These are phyloP conservation scores for Apiotrichum akiyoshidainum DNA, from an alignment of 1,284 basidiomycete species.

Conservation along the genomic window DNA sequence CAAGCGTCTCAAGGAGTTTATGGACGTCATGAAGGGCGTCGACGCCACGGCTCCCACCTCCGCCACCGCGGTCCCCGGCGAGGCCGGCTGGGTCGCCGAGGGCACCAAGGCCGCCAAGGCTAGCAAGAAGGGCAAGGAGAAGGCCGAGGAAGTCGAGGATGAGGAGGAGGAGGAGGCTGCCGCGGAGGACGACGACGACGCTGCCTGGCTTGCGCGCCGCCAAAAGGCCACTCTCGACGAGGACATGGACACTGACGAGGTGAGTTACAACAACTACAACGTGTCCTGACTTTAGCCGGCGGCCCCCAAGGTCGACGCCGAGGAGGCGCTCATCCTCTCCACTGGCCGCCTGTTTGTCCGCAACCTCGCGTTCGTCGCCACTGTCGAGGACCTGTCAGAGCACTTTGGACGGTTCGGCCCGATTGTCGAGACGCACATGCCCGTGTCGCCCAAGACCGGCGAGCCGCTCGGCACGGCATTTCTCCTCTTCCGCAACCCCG, in stretches of 20 bases:
- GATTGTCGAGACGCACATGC: conserved; percentile 78
- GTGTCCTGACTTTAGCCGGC: conserved; percentile 2
- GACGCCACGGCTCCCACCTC: conserved; percentile 50
- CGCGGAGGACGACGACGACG: conserved; percentile 76
- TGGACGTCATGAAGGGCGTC: conserved; percentile 50
- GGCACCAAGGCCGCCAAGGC: conserved; percentile 34
- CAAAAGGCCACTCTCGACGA: conserved; percentile 48
- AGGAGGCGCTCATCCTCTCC: conserved; percentile 63
- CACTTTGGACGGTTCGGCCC: conserved; percentile 70
- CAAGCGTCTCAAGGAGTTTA: conserved; percentile 61
- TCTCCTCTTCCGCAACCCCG: conserved; percentile 66
- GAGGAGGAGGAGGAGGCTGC: conserved; percentile 41
- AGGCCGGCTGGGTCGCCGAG: conserved; percentile 35
- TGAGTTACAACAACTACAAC: not conserved
- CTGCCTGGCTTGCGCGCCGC: conserved; percentile 60
- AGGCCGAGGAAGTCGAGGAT: conserved; percentile 30
- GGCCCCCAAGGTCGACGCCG: conserved; percentile 40
- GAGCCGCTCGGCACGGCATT: conserved; percentile 71
- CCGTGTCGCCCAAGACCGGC: conserved; percentile 67
- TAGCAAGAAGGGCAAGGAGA: conserved; percentile 61
- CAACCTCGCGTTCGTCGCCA: conserved; percentile 82
- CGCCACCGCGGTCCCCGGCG: conserved; percentile 28
- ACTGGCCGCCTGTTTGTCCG: conserved; percentile 85
- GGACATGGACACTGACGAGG: conserved; percentile 15
- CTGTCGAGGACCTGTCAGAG: conserved; percentile 66